These are phyloP conservation scores for Trypanosoma mega DNA, from an alignment of 208 protist species.

Conservation along the genomic window DNA sequence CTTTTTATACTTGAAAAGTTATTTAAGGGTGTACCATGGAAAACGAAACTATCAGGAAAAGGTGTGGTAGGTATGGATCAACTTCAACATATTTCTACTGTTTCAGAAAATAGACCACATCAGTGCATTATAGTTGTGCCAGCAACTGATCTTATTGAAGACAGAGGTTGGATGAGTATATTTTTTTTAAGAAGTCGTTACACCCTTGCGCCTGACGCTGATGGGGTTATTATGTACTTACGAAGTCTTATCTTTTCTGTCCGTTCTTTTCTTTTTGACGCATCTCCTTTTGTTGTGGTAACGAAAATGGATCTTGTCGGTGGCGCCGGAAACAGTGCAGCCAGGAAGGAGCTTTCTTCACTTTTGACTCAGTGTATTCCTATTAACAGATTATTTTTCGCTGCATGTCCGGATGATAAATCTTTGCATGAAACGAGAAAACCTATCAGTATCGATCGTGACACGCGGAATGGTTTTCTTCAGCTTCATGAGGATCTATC, in stretches of 20 bases:
- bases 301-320: conserved; percentile 85
- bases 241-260: conserved; percentile 43
- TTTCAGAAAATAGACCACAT: conserved; percentile 56
- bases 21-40: conserved; percentile 67
- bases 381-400: conserved; percentile 74
- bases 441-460: conserved; percentile 40
- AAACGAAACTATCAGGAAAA: conserved; percentile 49
- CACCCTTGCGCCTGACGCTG: conserved; percentile 35
- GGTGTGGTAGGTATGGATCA: conserved; percentile 34
- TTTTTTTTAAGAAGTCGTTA: conserved; percentile 56
- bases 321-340: conserved; percentile 40
- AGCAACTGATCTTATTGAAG: conserved; percentile 72
- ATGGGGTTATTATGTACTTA: conserved; percentile 49
- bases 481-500: conserved; percentile 69
- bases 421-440: conserved; percentile 30
- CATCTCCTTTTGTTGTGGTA: conserved; percentile 66
- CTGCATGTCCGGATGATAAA: conserved; percentile 44
- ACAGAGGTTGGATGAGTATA: conserved; percentile 59
- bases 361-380: conserved; percentile 64
- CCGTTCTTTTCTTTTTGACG: conserved; percentile 55
- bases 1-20: conserved; percentile 46
- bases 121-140: conserved; percentile 76
- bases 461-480: conserved; percentile 50
- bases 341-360: conserved; percentile 36
- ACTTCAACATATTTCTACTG: conserved; percentile 34